A percentile compares a stretch with the other conserved stretches of the same genome.
Conservation (phyloP, 371 early-diverging fungal species). For the Polyrhizophydium stewartii region DNA sequence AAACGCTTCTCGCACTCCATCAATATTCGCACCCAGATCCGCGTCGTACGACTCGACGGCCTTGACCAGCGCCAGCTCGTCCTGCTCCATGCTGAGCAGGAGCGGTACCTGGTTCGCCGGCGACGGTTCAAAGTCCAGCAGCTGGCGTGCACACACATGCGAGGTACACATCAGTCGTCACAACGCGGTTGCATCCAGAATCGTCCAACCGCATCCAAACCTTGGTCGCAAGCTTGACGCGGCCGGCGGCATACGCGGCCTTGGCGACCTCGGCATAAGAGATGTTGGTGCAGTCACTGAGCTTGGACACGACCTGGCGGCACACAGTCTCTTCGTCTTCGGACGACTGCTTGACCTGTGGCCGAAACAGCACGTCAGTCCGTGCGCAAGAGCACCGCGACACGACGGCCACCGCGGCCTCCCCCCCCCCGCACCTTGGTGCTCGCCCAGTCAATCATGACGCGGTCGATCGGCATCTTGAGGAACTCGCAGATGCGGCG, state of each 20-base stretch:
- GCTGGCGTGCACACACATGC: constrained; percentile 22
- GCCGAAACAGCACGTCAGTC: neutral
- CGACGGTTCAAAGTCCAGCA: constrained; percentile 91
- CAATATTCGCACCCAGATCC: constrained; percentile 73
- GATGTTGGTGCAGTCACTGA: constrained; percentile 63
- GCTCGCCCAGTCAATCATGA: constrained; percentile 94
- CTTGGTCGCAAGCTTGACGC: constrained; percentile 81
- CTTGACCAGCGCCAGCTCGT: constrained; percentile 79
- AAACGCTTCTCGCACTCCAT: neutral
- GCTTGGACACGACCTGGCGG: constrained; percentile 71
- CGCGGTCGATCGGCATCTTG: constrained; percentile 70
- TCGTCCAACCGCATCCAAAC: constrained; percentile 31
- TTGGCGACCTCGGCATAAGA: constrained; percentile 92
- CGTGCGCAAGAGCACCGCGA: neutral
- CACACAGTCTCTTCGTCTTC: constrained; percentile 85
- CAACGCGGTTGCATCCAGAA: neutral
- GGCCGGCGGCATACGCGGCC: constrained; percentile 82
- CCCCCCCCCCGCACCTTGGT: constrained; percentile 58
- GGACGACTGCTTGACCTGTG: constrained; percentile 71
- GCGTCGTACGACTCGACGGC: constrained; percentile 94
- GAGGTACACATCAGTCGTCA: neutral
- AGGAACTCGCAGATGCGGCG: constrained; percentile 80
- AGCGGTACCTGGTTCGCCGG: constrained; percentile 92
- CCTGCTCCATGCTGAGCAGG: constrained; percentile 87
- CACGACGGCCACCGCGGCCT: neutral